Conservation (phyloP, 345 rosid species). For the Populus pruinosa region DNA sequence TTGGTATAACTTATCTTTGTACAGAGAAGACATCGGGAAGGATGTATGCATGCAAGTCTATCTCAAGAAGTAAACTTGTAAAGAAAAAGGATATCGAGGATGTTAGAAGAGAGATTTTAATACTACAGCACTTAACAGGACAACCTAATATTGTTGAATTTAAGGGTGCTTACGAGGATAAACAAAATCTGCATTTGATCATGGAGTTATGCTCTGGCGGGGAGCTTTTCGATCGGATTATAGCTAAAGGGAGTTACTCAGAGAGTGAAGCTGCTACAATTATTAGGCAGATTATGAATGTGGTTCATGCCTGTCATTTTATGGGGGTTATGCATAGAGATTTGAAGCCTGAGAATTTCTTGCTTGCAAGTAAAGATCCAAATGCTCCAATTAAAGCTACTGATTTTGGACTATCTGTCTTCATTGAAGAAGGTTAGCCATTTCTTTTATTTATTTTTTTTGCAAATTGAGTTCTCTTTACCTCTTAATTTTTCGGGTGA, state of each 20-base stretch:
- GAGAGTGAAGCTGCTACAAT: conserved; percentile 20
- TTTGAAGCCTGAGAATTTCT: conserved; percentile 37
- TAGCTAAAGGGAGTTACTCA: conserved; percentile 17
- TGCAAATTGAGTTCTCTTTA: neutral
- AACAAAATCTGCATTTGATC: conserved; percentile 18
- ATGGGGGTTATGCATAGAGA: conserved; percentile 38
- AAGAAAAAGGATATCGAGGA: conserved; percentile 19
- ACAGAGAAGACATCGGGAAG: conserved; percentile 10
- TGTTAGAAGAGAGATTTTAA: conserved; percentile 25
- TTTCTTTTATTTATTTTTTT: no score
- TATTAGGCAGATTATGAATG: conserved; percentile 29
- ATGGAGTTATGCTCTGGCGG: conserved; percentile 37
- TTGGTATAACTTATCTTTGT: conserved; percentile 24
- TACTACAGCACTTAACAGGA: conserved; percentile 26
- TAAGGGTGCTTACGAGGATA: conserved; percentile 32
- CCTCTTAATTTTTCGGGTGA: neutral
- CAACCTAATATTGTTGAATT: conserved; percentile 37
- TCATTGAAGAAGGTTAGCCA: conserved; percentile 29
- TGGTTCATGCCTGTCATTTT: conserved; percentile 34
- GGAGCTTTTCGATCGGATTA: conserved; percentile 35
- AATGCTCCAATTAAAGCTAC: conserved; percentile 25
- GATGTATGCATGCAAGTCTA: conserved; percentile 30
- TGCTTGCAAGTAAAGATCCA: conserved; percentile 9
- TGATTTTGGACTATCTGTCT: conserved; percentile 34
- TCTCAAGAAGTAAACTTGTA: conserved; percentile 19